phyloP scores from a whole-genome alignment of 352 stramenopile genomes.

The Phytophthora sansomeana region DNA sequence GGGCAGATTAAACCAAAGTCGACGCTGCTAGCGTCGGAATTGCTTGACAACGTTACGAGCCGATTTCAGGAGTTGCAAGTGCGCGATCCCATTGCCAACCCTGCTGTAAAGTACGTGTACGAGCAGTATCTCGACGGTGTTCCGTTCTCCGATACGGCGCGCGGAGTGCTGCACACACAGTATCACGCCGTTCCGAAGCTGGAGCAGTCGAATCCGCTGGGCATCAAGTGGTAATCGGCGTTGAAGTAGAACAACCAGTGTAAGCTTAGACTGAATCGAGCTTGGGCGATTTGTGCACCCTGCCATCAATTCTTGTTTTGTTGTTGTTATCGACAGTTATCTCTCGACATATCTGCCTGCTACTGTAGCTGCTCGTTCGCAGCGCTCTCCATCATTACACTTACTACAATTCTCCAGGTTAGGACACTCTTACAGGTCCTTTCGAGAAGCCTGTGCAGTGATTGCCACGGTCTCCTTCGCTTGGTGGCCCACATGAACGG shows the following conservation, averaged over 20 bases:
- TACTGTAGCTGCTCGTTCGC: slow-evolving; percentile 7
- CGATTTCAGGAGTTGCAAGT: slow-evolving; percentile 76
- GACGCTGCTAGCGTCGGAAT: slow-evolving; percentile 56
- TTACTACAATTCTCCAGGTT: slow-evolving; percentile 28
- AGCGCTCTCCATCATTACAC: slow-evolving; percentile 28
- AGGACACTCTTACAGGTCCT: slow-evolving; percentile 39
- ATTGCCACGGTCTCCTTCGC: slow-evolving; percentile 78
- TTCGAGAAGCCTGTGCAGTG: slow-evolving; percentile 53
- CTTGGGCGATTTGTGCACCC: slow-evolving; percentile 11
- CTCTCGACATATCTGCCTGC: slow-evolving; percentile 12
- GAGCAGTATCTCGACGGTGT: slow-evolving; percentile 78
- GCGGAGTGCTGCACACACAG: slow-evolving; percentile 71
- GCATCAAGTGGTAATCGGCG: slow-evolving; percentile 86
- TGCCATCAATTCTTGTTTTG: slow-evolving; percentile 22
- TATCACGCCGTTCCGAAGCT: slow-evolving; percentile 90
- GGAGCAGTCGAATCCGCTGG: slow-evolving; percentile 84
- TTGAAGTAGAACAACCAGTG: slow-evolving; percentile 14
- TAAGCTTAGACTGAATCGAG: slow-evolving; percentile 27
- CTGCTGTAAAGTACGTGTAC: slow-evolving; percentile 82
- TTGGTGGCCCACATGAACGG: slow-evolving; percentile 73
- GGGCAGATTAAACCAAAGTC: slow-evolving; percentile 91
- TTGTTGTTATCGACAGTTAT: slow-evolving; percentile 23
- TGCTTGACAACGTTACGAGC: slow-evolving; percentile 71
- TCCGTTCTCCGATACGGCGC: slow-evolving; percentile 79
- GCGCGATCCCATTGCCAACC: slow-evolving; percentile 69